Conservation (phyloP, 2,329 filamentous ascomycete genomes). For the Cyanodermella asteris region DNA sequence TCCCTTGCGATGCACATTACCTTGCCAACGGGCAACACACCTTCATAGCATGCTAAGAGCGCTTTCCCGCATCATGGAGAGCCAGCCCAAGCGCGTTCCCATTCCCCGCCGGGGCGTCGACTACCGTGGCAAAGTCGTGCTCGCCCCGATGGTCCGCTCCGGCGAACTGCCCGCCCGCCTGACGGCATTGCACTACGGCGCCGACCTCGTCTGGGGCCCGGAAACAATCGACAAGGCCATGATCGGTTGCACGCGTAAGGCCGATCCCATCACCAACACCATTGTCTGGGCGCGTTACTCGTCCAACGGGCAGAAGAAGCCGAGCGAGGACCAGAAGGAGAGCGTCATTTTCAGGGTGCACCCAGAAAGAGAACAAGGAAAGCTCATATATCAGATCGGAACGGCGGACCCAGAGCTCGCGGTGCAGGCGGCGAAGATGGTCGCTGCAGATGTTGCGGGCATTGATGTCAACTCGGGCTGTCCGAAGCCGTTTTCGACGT, state of each 20-base stretch:
- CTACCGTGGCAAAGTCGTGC: conserved; percentile 80
- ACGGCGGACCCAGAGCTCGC: conserved; percentile 65
- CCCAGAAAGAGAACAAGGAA: conserved; percentile 49
- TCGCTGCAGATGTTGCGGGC: conserved; percentile 71
- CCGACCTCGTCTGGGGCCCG: conserved; percentile 92
- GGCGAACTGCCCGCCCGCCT: conserved; percentile 83
- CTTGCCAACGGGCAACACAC: background rate
- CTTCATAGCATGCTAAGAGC: conserved; percentile 19
- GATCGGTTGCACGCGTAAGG: conserved; percentile 60
- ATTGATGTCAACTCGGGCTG: conserved; percentile 98
- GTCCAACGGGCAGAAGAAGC: conserved; percentile 37
- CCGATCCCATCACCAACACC: conserved; percentile 55
- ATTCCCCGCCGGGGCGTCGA: conserved; percentile 79
- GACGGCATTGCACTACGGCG: conserved; percentile 78
- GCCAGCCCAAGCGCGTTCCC: conserved; percentile 44
- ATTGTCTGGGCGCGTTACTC: conserved; percentile 67
- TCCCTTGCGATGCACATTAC: background rate
- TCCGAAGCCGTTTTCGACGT: conserved; percentile 87
- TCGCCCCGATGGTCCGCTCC: conserved; percentile 96
- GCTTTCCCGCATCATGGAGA: conserved; percentile 34
- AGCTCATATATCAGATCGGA: conserved; percentile 78
- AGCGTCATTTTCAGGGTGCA: conserved; percentile 71
- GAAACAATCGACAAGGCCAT: conserved; percentile 86
- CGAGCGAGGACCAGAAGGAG: conserved; percentile 26
- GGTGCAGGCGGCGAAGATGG: conserved; percentile 61